Evolutionary conservation across 768 basidiomycete genomes (phyloP), one percentile per base, ranked within the genome.

Genomic region (Pleurotus tuber-regium): DNA sequence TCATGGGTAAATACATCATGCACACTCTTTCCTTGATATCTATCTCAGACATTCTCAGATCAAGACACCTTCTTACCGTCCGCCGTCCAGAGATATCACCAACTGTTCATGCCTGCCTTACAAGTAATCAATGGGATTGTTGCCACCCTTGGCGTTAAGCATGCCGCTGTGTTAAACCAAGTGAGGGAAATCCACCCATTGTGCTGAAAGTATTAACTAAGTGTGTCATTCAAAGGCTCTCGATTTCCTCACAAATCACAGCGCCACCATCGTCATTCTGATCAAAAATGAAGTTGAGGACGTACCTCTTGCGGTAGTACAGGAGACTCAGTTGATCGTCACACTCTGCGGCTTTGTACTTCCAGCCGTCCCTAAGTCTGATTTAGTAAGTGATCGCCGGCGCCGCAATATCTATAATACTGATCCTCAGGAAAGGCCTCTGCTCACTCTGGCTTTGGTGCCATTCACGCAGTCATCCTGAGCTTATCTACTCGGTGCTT

Each of bases 61-160:
- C 80, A 82, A 33, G 87, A 92, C 58, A 80, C 83, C n/a, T 94
- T 95, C 75, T 73, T 95, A 9, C 92, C 92, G 4, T 87, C 89
- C 0, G 89, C 89, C 1, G 79, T 92, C 16, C 86, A 90, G 50
- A 83, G 96, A 29, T 94, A 97, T 63, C 93, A 97, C 60, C 94
- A 97, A 61, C 67, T 97, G 1, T 78, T 97, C 59, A 81, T 93
- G 70, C 94, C 92, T 0, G 85, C 87, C 4, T 64, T 98, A 35
- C 93, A 97, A 64, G 76, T 97, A 16, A 77, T 90, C 10, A 79
- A 84, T 50, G 86, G 83, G 6, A 79, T 92, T 50, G 69, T 96
- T 25, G 82, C 91, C 2, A 87, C 86, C n/a, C 66, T 93, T 8
- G 89, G 90, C 9, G 70, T 73, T 16, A 80, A 80, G 43, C 88